These are phyloP conservation scores for Hyphopichia fennica DNA, from an alignment of 1,139 yeast species.

Conservation along the genomic window DNA sequence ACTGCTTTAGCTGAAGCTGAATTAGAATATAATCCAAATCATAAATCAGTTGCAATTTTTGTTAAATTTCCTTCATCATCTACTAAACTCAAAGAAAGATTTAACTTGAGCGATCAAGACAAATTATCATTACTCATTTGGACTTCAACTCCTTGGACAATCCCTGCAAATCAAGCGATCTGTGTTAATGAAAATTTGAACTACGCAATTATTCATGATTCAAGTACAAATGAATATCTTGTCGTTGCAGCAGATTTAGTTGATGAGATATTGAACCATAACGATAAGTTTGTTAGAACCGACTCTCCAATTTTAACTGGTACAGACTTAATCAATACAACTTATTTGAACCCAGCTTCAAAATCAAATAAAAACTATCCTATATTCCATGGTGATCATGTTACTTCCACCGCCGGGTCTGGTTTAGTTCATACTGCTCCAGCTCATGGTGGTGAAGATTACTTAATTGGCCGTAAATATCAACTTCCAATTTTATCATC, in stretches of 20 bases:
- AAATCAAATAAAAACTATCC: slow-evolving; percentile 45
- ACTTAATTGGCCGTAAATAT: slow-evolving; percentile 61
- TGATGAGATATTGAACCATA: slow-evolving; percentile 22
- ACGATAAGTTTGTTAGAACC: slow-evolving; percentile 30
- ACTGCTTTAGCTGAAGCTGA: slow-evolving; percentile 98
- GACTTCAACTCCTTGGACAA: slow-evolving; percentile 99
- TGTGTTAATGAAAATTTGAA: slow-evolving; percentile 61
- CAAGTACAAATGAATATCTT: slow-evolving; percentile 34
- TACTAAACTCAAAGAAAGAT: slow-evolving; percentile 6
- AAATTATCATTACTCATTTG: slow-evolving; percentile 55
- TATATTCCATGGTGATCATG: slow-evolving; percentile 78
- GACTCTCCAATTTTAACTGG: slow-evolving; percentile 40
- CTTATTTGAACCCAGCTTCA: slow-evolving; percentile 54
- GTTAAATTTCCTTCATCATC: slow-evolving; percentile 61
- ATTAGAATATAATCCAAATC: slow-evolving; percentile 77
- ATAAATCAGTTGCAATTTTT: slow-evolving; percentile 68
- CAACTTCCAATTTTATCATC: slow-evolving; percentile 67
- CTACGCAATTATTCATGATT: slow-evolving; percentile 53
- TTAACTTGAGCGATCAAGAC: background rate
- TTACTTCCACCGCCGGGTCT: slow-evolving; percentile 80
- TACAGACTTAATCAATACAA: slow-evolving; percentile 34
- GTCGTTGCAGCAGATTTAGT: slow-evolving; percentile 52
- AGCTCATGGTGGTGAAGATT: slow-evolving; percentile 97
- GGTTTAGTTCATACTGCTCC: slow-evolving; percentile 98
- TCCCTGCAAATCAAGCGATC: slow-evolving; percentile 83